Percentiles rank a stretch among this genome's conserved stretches.
phyloP scores from a whole-genome alignment of 2,329 filamentous ascomycete genomes.

The Sordariomycetes sp. region DNA sequence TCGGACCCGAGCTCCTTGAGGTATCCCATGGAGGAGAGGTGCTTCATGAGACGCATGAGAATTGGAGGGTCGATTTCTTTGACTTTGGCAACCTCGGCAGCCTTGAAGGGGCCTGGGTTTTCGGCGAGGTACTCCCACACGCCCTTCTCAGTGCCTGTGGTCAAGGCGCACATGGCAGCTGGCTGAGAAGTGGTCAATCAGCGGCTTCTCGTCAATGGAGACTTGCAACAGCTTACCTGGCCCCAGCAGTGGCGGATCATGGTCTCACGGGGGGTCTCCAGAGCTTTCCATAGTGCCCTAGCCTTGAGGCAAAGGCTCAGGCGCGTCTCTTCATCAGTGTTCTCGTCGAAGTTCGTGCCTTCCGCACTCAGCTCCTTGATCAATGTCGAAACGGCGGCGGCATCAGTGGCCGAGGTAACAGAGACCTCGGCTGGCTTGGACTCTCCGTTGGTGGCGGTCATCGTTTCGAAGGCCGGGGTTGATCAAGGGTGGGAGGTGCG shows the following conservation, averaged over 20 bases:
- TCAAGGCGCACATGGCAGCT: slow-evolving; percentile 14
- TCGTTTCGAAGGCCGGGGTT: neutral
- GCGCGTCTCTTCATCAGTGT: slow-evolving; percentile 9
- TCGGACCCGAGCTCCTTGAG: slow-evolving; percentile 23
- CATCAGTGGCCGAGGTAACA: slow-evolving; percentile 1
- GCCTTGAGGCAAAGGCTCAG: slow-evolving; percentile 22
- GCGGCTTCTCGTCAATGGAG: neutral
- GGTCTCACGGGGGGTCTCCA: slow-evolving; percentile 37
- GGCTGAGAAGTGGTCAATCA: slow-evolving; percentile 7
- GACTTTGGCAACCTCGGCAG: slow-evolving; percentile 17
- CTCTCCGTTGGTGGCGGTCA: slow-evolving; percentile 2
- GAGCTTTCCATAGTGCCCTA: slow-evolving; percentile 18
- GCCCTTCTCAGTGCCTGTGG: slow-evolving; percentile 22
- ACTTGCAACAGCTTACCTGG: slow-evolving; percentile 21
- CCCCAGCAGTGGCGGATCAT: slow-evolving; percentile 37
- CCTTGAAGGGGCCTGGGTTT: slow-evolving; percentile 18
- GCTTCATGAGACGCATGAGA: slow-evolving; percentile 24
- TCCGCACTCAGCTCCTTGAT: slow-evolving; percentile 5
- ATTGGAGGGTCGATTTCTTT: slow-evolving; percentile 16
- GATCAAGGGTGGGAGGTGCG: too few species aligned
- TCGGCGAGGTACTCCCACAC: slow-evolving; percentile 23
- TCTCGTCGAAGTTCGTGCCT: slow-evolving; percentile 1
- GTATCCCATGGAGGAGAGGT: slow-evolving; percentile 28
- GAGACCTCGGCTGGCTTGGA: slow-evolving; percentile 2
- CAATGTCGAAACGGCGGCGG: slow-evolving; percentile 2